Base-by-base conservation (phyloP, 306 rosid species). In the Carpinus fangiana region DNA sequence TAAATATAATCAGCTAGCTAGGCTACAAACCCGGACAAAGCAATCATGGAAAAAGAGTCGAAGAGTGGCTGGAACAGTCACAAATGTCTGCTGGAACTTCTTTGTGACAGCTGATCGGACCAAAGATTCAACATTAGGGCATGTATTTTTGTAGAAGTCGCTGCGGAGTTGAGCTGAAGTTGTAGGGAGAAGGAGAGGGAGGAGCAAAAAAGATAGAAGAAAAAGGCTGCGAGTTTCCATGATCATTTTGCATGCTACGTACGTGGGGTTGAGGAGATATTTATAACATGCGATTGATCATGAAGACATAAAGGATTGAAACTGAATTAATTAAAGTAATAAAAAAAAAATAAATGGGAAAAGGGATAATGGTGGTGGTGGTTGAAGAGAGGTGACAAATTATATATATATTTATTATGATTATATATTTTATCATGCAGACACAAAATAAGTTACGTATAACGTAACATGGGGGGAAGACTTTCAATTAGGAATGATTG, bases 31-130 rank as follows among this genome's bases (percentile, higher is more conserved):
- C 83, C 85, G 80, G 14, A 85, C 85, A 4, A 78, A 53, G 78
- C 87, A 84, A 56, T 84, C 87, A 8, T 84, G 87, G 72, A 84
- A 84, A 73, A 84, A 80, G 78, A 85, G 88, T 4, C 88, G 62
- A 21, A 85, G 81, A 71, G 88, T 85, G 54, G 85, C 88, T 7
- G 85, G 88, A 26, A 18, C 79, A 74, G 88, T 85, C 36, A 85
- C 88, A 74, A 85, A 84, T 3, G 88, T 85, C 62, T 85, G 88
- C 78, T 57, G 76, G 75, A 81, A 85, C 76, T 85, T 85, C 52
- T 10, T 23, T 1, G 78, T 0, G 62, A 85, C 88, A 16, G 83
- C 88, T 31, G 77, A 72, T 36, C 70, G 50, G 73, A 85, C 88
- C 12, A 85, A 51, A 13, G 88, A 74, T 71, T 81, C 85, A 36